A percentile compares a stretch with the other conserved stretches of the same genome.
Conservation (phyloP, 1,284 basidiomycete genomes). For the Pterulicium gracile region DNA sequence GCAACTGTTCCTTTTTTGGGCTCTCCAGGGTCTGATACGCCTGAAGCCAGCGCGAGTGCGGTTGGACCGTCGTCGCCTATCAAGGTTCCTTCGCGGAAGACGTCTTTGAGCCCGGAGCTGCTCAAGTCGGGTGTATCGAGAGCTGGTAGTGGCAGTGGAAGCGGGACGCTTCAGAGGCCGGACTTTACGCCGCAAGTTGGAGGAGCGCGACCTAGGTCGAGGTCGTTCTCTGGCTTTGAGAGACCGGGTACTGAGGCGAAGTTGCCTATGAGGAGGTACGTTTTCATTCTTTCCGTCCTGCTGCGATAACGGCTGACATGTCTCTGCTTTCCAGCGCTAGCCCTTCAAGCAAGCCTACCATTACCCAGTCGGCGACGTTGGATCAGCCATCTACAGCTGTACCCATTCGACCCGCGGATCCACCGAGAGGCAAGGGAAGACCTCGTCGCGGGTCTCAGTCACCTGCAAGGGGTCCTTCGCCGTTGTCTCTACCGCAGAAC, state of each 20-base stretch:
- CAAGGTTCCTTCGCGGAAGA: background rate
- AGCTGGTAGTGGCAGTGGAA: conserved; percentile 7
- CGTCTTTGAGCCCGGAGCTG: background rate
- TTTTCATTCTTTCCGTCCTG: conserved; percentile 7
- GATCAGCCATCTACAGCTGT: background rate
- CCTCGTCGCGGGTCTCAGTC: conserved; percentile 10
- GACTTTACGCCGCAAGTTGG: conserved; percentile 51
- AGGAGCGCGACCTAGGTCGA: conserved; percentile 47
- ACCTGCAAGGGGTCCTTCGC: conserved; percentile 32
- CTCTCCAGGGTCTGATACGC: background rate
- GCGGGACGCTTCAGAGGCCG: conserved; percentile 35
- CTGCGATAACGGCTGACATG: no score
- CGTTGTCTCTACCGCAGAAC: conserved; percentile 36
- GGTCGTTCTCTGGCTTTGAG: conserved; percentile 66
- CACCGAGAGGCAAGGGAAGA: background rate
- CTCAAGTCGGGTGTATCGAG: no score
- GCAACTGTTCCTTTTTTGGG: background rate
- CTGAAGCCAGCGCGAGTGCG: background rate
- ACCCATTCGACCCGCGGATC: background rate
- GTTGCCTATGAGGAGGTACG: conserved; percentile 26
- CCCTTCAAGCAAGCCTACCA: background rate
- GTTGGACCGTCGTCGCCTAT: no score
- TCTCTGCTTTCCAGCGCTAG: background rate
- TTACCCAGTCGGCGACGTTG: background rate
- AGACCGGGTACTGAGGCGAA: conserved; percentile 21